Percentiles rank a stretch among this genome's conserved stretches.
Conservation (phyloP, 352 stramenopile species). For the Phytophthora fragariae region DNA sequence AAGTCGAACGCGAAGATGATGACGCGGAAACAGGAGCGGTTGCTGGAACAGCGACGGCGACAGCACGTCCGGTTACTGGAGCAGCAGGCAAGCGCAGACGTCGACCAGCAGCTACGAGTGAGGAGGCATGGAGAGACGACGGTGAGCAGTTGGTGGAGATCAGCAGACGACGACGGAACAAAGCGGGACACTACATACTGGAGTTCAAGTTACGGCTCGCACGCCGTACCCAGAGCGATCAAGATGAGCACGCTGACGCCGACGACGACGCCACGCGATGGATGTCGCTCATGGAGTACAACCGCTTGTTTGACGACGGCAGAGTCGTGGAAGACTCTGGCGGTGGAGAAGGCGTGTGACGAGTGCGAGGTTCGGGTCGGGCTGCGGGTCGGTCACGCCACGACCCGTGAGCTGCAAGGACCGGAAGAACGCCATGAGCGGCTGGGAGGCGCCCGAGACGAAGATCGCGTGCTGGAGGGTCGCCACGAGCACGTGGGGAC, state of each 20-base stretch:
- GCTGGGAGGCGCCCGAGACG: too few relatives aligned
- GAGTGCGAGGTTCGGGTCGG: too few relatives aligned
- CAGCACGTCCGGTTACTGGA: background rate
- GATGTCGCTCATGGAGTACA: background rate
- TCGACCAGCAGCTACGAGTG: background rate
- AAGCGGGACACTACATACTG: background rate
- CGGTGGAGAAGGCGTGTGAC: background rate
- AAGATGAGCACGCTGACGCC: background rate
- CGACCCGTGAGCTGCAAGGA: too few relatives aligned
- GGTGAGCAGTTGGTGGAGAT: background rate
- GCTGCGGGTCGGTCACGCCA: too few relatives aligned
- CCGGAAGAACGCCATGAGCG: too few relatives aligned
- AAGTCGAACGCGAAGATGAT: background rate
- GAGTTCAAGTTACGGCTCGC: background rate
- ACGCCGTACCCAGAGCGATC: too few relatives aligned
- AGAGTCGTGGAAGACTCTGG: background rate
- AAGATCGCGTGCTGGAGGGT: too few relatives aligned
- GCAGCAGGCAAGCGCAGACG: background rate
- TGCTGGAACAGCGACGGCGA: background rate
- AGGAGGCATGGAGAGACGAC: background rate
- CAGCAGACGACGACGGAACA: background rate
- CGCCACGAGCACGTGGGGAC: too few relatives aligned
- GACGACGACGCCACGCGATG: background rate
- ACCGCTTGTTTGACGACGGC: background rate
- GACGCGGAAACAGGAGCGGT: background rate